Base-by-base conservation (phyloP, 2,329 filamentous ascomycete genomes). In the Fusarium setosum region DNA sequence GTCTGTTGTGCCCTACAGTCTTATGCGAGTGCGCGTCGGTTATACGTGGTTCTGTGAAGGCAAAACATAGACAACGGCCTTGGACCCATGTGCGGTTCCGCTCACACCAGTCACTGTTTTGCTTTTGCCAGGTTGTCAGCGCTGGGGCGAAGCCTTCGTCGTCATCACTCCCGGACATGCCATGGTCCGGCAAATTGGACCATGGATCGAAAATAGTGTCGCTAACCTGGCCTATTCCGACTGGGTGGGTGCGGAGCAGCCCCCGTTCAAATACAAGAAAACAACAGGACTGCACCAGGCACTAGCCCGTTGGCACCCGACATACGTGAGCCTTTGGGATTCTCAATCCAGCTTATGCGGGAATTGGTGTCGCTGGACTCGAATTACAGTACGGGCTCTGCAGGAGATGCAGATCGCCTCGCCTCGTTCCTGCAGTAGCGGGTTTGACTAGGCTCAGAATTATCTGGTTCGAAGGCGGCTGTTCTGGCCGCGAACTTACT, bases 361-460 rank as follows among this genome's bases (percentile, higher is more conserved):
- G 51, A 59, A 52, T 59, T 60, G 23, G 54, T 48, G 56, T 63
- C 44, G 59, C 59, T 44, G 55, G 58, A 42, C 18, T 51, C 40
- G 24, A 44, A 50, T 54, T 41, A 47, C 44, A 29, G 26, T 7
- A 29, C 8, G 42, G 17, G 35, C 31, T 59, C 40, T 35, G 34
- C 48, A 61, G 42, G 51, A 66, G 42, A 57, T 65, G 55, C 65
- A 67, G 59, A 60, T 68, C 61, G 52, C 51, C 38, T 59, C 37
- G 44, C 44, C 44, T 44, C 57, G 69, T 72, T 72, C 69, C 69
- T 72, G 69, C 69, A 72, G 69, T 72, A 72, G 68, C 63, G 52
- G 55, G 29, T 50, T 59, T 40, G 44, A 62, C 69, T 69, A 68
- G 49, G 47, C 69, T 60, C 57, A 32, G 59, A 56, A 40, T 51